phyloP scores from a whole-genome alignment of 2,329 filamentous ascomycete genomes.

The Hypoxylon sp. region DNA sequence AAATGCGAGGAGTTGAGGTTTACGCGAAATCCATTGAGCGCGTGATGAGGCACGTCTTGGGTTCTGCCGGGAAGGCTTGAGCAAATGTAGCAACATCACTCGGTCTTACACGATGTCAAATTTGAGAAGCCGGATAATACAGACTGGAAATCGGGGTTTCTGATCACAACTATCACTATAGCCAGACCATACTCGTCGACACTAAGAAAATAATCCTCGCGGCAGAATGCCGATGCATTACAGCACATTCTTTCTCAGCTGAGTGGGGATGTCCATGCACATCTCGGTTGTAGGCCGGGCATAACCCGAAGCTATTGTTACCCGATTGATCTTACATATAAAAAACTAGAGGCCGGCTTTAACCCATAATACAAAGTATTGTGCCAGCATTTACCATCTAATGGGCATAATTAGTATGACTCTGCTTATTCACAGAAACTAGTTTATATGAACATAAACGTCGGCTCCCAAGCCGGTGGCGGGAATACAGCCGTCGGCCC shows the following conservation, averaged over 20 bases:
- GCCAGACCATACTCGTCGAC: background rate
- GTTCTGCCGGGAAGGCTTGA: constrained; percentile 61
- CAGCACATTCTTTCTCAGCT: background rate
- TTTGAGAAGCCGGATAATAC: too few species aligned
- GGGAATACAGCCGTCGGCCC: constrained; percentile 6
- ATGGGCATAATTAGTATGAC: constrained; percentile 16
- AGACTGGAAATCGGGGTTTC: too few species aligned
- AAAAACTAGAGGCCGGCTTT: constrained; percentile 19
- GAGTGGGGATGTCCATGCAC: background rate
- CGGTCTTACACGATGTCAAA: too few species aligned
- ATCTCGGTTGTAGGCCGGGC: constrained; percentile 4
- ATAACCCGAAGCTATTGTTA: constrained; percentile 23
- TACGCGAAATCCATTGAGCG: constrained; percentile 14
- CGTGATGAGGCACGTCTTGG: constrained; percentile 58
- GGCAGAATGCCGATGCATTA: constrained; percentile 7
- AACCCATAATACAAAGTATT: background rate
- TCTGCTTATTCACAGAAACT: background rate
- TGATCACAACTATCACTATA: background rate
- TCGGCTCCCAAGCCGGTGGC: constrained; percentile 20
- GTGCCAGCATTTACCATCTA: background rate
- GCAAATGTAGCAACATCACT: too few species aligned
- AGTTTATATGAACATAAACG: constrained; percentile 20
- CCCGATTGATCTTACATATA: constrained; percentile 16
- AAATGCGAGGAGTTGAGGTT: constrained; percentile 61
- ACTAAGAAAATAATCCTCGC: background rate